Percentiles rank a stretch among this genome's conserved stretches.
These are phyloP conservation scores for Rosa rugosa DNA, from an alignment of 306 rosid genomes.

Conservation along the genomic window DNA sequence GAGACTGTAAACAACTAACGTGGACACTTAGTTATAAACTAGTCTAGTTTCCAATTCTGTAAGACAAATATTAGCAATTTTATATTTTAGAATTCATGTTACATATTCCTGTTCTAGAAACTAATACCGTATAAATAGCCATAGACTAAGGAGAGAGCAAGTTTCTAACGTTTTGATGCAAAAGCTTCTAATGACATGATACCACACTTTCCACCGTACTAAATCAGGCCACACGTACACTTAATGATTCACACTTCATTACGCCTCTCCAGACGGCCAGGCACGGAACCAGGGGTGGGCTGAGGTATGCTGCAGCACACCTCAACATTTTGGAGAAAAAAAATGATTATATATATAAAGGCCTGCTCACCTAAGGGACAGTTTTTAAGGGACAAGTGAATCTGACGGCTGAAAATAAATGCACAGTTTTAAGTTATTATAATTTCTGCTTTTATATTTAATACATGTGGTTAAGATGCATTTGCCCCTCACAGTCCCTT, in stretches of 20 bases:
- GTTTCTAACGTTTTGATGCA: background rate
- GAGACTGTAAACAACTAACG: slow-evolving; percentile 4
- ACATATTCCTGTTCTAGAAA: background rate
- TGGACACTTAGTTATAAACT: background rate
- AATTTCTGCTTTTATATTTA: too few relatives aligned
- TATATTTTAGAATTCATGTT: background rate
- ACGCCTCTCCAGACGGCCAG: background rate
- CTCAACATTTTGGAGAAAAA: too few relatives aligned
- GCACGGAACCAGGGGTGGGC: too few relatives aligned
- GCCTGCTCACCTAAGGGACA: too few relatives aligned
- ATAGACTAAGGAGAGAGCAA: background rate
- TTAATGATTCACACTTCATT: background rate
- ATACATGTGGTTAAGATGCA: too few relatives aligned
- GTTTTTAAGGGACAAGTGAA: too few relatives aligned
- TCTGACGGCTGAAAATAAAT: too few relatives aligned
- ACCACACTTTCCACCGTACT: background rate
- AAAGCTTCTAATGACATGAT: slow-evolving; percentile 1
- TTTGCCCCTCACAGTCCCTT: too few relatives aligned
- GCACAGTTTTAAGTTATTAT: too few relatives aligned
- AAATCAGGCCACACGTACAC: background rate
- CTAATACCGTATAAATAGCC: background rate
- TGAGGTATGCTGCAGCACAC: too few relatives aligned
- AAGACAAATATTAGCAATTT: background rate
- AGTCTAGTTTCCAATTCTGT: background rate
- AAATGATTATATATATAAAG: too few relatives aligned